Conservation (phyloP, 1,284 basidiomycete species). For the Ustilago nuda region DNA sequence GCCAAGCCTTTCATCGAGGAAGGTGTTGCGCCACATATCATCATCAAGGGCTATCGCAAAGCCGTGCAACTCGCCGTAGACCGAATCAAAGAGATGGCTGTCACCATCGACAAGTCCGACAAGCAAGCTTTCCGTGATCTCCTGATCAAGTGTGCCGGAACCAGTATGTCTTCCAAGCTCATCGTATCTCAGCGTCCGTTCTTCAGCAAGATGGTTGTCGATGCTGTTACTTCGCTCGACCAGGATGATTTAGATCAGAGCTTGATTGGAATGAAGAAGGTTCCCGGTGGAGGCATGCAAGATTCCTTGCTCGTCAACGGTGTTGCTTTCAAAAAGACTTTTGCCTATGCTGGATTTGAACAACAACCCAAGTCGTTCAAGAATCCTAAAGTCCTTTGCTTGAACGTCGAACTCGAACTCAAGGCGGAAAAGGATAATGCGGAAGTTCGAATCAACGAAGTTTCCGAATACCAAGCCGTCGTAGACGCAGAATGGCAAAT, state of each 20-base stretch:
- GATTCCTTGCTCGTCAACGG: slow-evolving; percentile 88
- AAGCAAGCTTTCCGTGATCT: slow-evolving; percentile 92
- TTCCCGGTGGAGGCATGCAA: slow-evolving; percentile 98
- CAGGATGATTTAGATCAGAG: slow-evolving; percentile 94
- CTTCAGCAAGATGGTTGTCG: slow-evolving; percentile 98
- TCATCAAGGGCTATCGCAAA: slow-evolving; percentile 94
- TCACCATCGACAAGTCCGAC: slow-evolving; percentile 89
- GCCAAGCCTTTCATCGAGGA: slow-evolving; percentile 93
- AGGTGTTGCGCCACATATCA: slow-evolving; percentile 95
- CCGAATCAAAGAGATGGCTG: slow-evolving; percentile 88
- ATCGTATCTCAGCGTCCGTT: slow-evolving; percentile 99
- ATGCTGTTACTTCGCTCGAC: slow-evolving; percentile 84
- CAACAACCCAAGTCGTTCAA: slow-evolving; percentile 96
- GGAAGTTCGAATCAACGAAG: slow-evolving; percentile 94
- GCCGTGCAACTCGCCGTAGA: slow-evolving; percentile 87
- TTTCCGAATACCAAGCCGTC: slow-evolving; percentile 89
- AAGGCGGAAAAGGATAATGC: slow-evolving; percentile 99
- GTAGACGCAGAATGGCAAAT: slow-evolving; percentile 99
- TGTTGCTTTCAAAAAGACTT: slow-evolving; percentile 99
- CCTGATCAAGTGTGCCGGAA: slow-evolving; percentile 94
- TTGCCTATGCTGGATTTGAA: slow-evolving; percentile 98
- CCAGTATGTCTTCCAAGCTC: slow-evolving; percentile 99
- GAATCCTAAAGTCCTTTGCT: slow-evolving; percentile 87
- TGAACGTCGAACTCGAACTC: slow-evolving; percentile 98
- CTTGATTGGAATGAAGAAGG: slow-evolving; percentile 98